Evolutionary conservation across 2,329 filamentous ascomycete genomes (phyloP).

Genomic region (Pseudogymnoascus sp.): DNA sequence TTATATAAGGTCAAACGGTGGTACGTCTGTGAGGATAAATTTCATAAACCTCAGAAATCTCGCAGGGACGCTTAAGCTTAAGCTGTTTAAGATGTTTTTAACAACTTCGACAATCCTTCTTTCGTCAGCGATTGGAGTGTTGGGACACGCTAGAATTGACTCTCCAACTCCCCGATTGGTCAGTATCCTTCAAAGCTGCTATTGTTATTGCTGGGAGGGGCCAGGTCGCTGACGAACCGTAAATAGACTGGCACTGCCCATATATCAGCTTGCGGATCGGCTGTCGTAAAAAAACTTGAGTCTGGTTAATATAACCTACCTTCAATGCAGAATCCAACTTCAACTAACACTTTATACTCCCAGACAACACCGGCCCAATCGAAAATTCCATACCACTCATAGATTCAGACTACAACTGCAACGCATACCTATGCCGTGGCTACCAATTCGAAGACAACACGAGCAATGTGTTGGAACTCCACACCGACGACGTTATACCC

Average conservation of each 20-base stretch:
- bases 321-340: not conserved
- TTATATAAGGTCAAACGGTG: not conserved
- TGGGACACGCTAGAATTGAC: not conserved
- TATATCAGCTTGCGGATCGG: not conserved
- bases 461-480: constrained; percentile 36
- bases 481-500: constrained; percentile 31
- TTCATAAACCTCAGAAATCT: not conserved
- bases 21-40: not conserved
- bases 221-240: not conserved
- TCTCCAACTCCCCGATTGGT: not conserved
- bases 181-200: not conserved
- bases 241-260: not conserved
- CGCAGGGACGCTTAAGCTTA: not conserved
- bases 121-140: not conserved
- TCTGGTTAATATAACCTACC: not conserved
- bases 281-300: not conserved
- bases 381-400: not conserved
- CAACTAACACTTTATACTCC: not conserved
- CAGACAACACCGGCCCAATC: not conserved
- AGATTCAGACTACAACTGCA: constrained; percentile 22
- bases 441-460: constrained; percentile 38
- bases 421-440: constrained; percentile 42
- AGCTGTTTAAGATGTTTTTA: not conserved
- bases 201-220: not conserved
- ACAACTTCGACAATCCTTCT: not conserved